phyloP scores from a whole-genome alignment of 2,329 filamentous ascomycete species.

The Colletotrichum sp. region DNA sequence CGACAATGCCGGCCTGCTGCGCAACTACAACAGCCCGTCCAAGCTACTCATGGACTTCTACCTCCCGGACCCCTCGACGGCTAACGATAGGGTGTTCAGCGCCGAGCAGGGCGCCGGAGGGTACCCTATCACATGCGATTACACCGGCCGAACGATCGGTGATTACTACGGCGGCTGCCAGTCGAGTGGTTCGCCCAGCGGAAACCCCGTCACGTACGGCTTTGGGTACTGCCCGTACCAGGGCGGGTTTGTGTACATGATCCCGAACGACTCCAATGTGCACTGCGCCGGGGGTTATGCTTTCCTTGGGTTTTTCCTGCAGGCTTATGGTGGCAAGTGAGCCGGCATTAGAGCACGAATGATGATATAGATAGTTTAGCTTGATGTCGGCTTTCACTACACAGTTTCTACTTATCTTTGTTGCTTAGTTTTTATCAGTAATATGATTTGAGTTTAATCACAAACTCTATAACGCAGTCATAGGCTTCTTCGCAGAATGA shows the following conservation, averaged over 20 bases:
- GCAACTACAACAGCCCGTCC: not conserved
- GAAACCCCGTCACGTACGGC: not conserved
- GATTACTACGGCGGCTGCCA: not conserved
- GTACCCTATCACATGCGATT: not conserved
- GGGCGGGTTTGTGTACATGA: conserved; percentile 4
- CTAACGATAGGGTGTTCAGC: conserved; percentile 1
- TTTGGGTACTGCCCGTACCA: conserved; percentile 5
- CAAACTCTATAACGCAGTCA: rapidly evolving
- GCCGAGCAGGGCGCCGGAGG: not conserved
- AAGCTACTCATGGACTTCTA: conserved; percentile 2
- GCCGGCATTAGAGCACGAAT: not conserved
- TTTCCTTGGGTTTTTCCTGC: not conserved
- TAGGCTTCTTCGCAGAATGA: not conserved
- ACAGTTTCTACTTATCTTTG: not conserved
- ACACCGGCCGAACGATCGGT: not conserved
- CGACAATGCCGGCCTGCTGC: not conserved
- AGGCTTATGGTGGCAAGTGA: not conserved
- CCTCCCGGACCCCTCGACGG: not conserved
- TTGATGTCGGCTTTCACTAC: not conserved
- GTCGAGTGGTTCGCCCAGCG: not conserved
- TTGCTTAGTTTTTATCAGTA: not conserved
- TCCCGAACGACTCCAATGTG: conserved; percentile 5
- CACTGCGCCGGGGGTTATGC: not conserved
- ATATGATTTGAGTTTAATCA: rapidly evolving
- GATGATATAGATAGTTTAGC: not conserved